Conservation (phyloP, 495 filamentous ascomycete genomes). For the Daldinia grandis region DNA sequence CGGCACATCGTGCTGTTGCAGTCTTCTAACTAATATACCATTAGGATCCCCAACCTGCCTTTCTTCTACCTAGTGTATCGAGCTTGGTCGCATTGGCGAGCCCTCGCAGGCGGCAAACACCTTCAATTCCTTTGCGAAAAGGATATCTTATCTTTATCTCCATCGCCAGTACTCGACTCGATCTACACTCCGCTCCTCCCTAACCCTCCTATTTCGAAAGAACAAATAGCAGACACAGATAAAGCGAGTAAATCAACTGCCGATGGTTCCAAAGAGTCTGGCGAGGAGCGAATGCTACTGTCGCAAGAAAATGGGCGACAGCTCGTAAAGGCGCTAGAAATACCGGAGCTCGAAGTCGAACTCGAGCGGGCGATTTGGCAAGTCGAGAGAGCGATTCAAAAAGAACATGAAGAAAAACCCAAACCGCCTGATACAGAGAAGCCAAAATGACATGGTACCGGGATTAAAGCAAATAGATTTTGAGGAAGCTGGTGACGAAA, state of each 20-base stretch:
- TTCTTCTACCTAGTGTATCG: slow-evolving; percentile 96
- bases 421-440: slow-evolving; percentile 20
- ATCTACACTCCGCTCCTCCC: slow-evolving; percentile 64
- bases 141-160: slow-evolving; percentile 68
- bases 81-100: slow-evolving; percentile 73
- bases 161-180: slow-evolving; percentile 72
- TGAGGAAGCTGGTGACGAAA: neutral
- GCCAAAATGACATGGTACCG: slow-evolving; percentile 8
- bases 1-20: neutral
- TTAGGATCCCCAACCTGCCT: slow-evolving; percentile 90
- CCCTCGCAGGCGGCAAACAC: slow-evolving; percentile 84
- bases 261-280: slow-evolving; percentile 3
- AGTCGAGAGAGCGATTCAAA: slow-evolving; percentile 72
- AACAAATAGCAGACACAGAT: slow-evolving; percentile 31
- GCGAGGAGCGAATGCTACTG: slow-evolving; percentile 65
- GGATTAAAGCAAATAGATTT: neutral
- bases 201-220: slow-evolving; percentile 5
- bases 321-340: slow-evolving; percentile 73
- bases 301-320: slow-evolving; percentile 66
- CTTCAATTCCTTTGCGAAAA: slow-evolving; percentile 80
- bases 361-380: slow-evolving; percentile 90
- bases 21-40: slow-evolving; percentile 10
- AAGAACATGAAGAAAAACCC: slow-evolving; percentile 53
- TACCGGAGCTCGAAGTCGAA: slow-evolving; percentile 87
- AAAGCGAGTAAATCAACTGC: slow-evolving; percentile 27